These are phyloP conservation scores for Solanum hybrid DNA, from an alignment of 305 asterid genomes.

Conservation along the genomic window DNA sequence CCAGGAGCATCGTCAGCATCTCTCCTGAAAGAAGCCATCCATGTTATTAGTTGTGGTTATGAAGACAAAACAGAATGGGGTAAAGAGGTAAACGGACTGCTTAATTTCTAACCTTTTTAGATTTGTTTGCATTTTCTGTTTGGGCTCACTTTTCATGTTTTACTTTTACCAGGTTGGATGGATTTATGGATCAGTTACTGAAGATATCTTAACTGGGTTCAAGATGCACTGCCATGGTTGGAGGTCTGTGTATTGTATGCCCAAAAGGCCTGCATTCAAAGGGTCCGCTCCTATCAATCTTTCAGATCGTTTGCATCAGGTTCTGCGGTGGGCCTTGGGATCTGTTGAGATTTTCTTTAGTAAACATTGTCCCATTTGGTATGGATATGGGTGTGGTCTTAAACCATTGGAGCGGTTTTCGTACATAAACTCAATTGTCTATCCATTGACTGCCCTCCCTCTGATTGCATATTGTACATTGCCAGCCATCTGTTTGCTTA, in stretches of 20 bases:
- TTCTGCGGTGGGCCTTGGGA: slow-evolving; percentile 97
- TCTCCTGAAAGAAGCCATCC: slow-evolving; percentile 94
- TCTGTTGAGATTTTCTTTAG: slow-evolving; percentile 88
- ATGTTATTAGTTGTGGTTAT: slow-evolving; percentile 88
- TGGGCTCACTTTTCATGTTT: neutral
- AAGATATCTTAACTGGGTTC: slow-evolving; percentile 92
- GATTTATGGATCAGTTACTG: slow-evolving; percentile 96
- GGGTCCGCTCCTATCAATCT: slow-evolving; percentile 96
- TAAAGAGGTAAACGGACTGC: slow-evolving; percentile 49
- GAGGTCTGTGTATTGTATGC: slow-evolving; percentile 93
- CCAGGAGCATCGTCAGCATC: slow-evolving; percentile 79
- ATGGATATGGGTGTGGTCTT: slow-evolving; percentile 85
- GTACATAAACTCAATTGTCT: slow-evolving; percentile 72
- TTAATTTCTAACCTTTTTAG: neutral
- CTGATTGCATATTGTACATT: slow-evolving; percentile 74
- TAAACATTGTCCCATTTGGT: slow-evolving; percentile 95
- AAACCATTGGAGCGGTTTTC: slow-evolving; percentile 88
- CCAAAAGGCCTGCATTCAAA: slow-evolving; percentile 75
- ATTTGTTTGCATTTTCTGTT: neutral
- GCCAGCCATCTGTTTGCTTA: slow-evolving; percentile 89
- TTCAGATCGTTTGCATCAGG: slow-evolving; percentile 93
- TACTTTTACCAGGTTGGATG: slow-evolving; percentile 60
- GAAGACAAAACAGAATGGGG: slow-evolving; percentile 99
- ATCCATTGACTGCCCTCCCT: slow-evolving; percentile 82
- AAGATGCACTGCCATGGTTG: slow-evolving; percentile 98